phyloP scores from a whole-genome alignment of 2,329 filamentous ascomycete genomes.

The Fusarium compactum region DNA sequence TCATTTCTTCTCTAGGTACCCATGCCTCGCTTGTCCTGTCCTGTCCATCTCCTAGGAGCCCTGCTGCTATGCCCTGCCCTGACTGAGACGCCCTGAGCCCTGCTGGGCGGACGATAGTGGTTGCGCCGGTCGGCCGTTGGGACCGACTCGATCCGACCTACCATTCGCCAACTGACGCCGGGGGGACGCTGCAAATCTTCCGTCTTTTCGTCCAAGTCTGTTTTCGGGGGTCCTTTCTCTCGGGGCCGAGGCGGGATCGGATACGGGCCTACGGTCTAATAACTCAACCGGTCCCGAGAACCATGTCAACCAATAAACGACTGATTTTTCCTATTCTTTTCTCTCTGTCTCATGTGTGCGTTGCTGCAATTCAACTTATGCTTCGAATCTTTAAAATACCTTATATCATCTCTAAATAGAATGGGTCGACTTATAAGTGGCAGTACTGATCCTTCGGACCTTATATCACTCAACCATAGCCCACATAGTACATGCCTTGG shows the following conservation, averaged over 20 bases:
- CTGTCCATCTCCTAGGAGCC: not conserved
- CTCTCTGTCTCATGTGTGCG: not conserved
- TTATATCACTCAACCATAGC: conserved; percentile 8
- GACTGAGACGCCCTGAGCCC: conserved; percentile 25
- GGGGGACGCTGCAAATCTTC: conserved; percentile 23
- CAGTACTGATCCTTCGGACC: not conserved
- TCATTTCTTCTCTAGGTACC: not conserved
- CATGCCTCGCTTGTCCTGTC: conserved; percentile 2
- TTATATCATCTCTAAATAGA: not conserved
- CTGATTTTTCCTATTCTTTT: not conserved
- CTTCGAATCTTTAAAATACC: not conserved
- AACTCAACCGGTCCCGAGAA: conserved; percentile 10
- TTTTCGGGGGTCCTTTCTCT: conserved; percentile 18
- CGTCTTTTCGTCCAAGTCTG: conserved; percentile 26
- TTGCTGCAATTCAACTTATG: not conserved
- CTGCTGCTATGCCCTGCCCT: not conserved
- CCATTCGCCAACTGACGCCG: conserved; percentile 27
- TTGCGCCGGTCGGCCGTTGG: conserved; percentile 35
- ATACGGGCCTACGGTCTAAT: conserved; percentile 9
- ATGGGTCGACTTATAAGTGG: not conserved
- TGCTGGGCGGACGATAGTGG: conserved; percentile 34
- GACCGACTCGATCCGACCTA: conserved; percentile 40
- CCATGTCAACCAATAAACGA: not conserved
- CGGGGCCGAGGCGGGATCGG: conserved; percentile 26
- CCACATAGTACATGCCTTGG: not conserved